Conservation (phyloP, 805 yeast genomes). For the Blastobotrys peoriensis region DNA sequence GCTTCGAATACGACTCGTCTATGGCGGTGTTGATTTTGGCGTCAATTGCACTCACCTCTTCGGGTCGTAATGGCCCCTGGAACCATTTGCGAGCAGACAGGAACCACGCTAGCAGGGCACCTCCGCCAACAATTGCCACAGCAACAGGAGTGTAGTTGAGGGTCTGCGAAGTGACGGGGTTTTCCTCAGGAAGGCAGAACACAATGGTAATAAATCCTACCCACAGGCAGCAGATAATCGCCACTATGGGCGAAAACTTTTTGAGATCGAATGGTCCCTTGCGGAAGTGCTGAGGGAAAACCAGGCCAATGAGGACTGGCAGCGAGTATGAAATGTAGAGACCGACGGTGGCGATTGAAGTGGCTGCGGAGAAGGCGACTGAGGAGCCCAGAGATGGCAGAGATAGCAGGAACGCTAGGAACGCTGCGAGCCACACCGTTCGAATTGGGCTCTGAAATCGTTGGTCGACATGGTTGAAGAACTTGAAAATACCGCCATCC, state of each 20-base stretch:
- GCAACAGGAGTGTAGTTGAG: conserved; percentile 70
- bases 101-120: conserved; percentile 47
- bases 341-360: conserved; percentile 57
- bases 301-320: conserved; percentile 50
- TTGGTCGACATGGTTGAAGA: conserved; percentile 52
- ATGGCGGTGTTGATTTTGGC: neutral
- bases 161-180: conserved; percentile 31
- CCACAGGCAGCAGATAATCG: conserved; percentile 45
- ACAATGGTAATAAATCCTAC: conserved; percentile 48
- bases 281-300: conserved; percentile 43
- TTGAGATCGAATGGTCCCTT: conserved; percentile 70
- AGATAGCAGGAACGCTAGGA: conserved; percentile 48
- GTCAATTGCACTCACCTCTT: neutral
- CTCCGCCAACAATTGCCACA: conserved; percentile 55
- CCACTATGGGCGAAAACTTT: conserved; percentile 38
- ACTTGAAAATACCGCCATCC: conserved; percentile 65
- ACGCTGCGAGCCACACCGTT: conserved; percentile 50
- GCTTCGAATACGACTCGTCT: neutral
- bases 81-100: conserved; percentile 48
- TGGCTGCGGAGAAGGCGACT: conserved; percentile 63
- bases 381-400: conserved; percentile 50
- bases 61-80: conserved; percentile 43
- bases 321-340: conserved; percentile 57
- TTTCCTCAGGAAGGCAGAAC: conserved; percentile 51
- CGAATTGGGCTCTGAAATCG: conserved; percentile 53